Evolutionary conservation across 78 protist genomes (phyloP).

Genomic region (Creolimax fragrantissima): DNA sequence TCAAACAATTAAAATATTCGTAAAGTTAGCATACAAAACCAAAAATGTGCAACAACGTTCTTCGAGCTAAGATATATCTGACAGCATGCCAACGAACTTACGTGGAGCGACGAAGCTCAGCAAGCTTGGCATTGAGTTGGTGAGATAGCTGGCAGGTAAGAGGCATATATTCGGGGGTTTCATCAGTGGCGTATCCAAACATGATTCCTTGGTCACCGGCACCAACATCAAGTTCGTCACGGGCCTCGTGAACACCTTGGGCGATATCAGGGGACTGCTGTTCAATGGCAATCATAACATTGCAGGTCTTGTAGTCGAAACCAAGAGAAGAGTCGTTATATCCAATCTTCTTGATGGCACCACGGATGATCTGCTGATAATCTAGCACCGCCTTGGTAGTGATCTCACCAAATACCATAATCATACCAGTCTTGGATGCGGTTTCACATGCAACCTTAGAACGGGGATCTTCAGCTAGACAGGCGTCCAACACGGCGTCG

Average conservation of each 20-base stretch:
- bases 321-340: slow-evolving; percentile 83
- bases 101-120: slow-evolving; percentile 86
- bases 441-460: slow-evolving; percentile 98
- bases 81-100: no score
- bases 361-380: slow-evolving; percentile 93
- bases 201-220: slow-evolving; percentile 99
- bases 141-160: slow-evolving; percentile 87
- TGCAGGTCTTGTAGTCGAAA: slow-evolving; percentile 93
- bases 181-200: slow-evolving; percentile 99
- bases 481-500: slow-evolving; percentile 98
- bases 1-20: not conserved
- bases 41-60: no score
- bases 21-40: no score
- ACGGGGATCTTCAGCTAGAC: slow-evolving; percentile 90
- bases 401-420: slow-evolving; percentile 98
- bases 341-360: slow-evolving; percentile 89
- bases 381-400: slow-evolving; percentile 92
- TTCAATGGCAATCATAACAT: slow-evolving; percentile 91
- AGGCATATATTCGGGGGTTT: slow-evolving; percentile 92
- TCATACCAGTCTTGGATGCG: slow-evolving; percentile 91
- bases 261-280: slow-evolving; percentile 99
- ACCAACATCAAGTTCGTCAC: slow-evolving; percentile 80
- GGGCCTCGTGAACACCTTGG: slow-evolving; percentile 87
- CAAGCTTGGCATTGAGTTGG: slow-evolving; percentile 67
- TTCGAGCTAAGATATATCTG: no score